These are phyloP conservation scores for Chalciporus chontae DNA, from an alignment of 768 basidiomycete genomes.

Conservation along the genomic window DNA sequence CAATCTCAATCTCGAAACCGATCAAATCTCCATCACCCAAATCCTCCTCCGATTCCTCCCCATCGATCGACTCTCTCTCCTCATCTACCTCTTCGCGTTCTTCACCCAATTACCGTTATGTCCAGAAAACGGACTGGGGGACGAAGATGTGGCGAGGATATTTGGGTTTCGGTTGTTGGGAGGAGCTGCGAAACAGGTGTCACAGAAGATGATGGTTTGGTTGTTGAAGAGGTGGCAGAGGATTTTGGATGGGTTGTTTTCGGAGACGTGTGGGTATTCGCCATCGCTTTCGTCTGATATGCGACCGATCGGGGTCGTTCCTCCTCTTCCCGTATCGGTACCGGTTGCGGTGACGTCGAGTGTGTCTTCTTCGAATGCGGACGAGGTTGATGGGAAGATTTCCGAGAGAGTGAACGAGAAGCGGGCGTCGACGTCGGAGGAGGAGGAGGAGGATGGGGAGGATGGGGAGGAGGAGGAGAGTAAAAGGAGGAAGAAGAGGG, in stretches of 20 bases:
- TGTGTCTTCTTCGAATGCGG: too few relatives aligned
- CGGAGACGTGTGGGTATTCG: conserved; percentile 24
- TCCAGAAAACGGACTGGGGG: conserved; percentile 46
- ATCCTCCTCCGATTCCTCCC: conserved; percentile 51
- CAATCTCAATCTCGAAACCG: conserved; percentile 26
- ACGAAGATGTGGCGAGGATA: conserved; percentile 43
- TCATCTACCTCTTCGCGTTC: conserved; percentile 45
- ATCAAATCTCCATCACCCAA: conserved; percentile 40
- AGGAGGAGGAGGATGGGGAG: conserved; percentile 8
- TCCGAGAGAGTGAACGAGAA: conserved; percentile 2
- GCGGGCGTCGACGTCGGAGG: conserved; percentile 10
- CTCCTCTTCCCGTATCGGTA: too few relatives aligned
- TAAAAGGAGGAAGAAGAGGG: conserved; percentile 19
- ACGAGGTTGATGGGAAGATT: too few relatives aligned
- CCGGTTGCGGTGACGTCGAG: background rate
- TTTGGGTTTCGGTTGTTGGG: conserved; percentile 43
- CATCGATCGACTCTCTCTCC: conserved; percentile 35
- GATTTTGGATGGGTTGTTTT: conserved; percentile 25
- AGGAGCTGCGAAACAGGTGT: conserved; percentile 22
- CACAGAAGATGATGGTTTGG: conserved; percentile 33
- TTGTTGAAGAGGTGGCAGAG: conserved; percentile 26
- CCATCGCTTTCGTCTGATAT: conserved; percentile 12
- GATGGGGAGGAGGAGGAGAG: conserved; percentile 11
- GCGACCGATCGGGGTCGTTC: background rate
- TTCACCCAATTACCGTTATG: conserved; percentile 50